Evolutionary conservation across 495 filamentous ascomycete genomes (phyloP), one percentile per base, ranked within the genome.

Genomic region (Lasiosphaeriaceae sp.): DNA sequence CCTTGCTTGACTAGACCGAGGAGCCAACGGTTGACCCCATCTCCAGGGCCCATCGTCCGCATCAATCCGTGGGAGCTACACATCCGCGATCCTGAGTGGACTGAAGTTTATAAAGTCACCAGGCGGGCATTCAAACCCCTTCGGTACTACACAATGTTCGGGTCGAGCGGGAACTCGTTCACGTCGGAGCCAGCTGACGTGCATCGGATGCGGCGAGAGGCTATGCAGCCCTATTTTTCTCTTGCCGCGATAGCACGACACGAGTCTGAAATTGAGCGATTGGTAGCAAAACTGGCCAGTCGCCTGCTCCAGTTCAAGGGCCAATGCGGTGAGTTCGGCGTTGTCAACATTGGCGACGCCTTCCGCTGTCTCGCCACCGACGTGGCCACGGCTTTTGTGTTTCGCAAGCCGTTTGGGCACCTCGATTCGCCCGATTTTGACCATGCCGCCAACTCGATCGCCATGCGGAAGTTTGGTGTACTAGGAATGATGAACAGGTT

Each of bases 1-100:
- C 9, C 14, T 43, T 12, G 8, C 39, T 17, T 5, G 8, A 9
- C 34, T 14, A 37, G 34, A 9, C 34, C 1, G n/a, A n/a, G n/a
- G n/a, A n/a, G n/a, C n/a, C n/a, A n/a, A n/a, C 34, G 34, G 34
- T 14, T 14, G 9, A 14, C 1, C 39, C 12, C 14, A n/a, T 17
- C 12, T 5, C 3, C 34, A 73, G 80, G 80, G 34, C 77, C 81
- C 16, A 81, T 83, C 50, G 69, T 84, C 26, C 76, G 81, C 26
- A 81, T 84, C 62, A 80, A 67, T 54, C 80, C 81, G 0, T 64
- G 69, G 45, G 80, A 84, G 46, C 55, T 65, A 4, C 63, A 66
- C 54, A 65, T 65, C 50, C 53, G 55, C 12, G 68, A 83, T 52
- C 69, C 73, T 0, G 65, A 66, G 20, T 67, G 63, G 63, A 47